phyloP scores from a whole-genome alignment of 805 yeast species.

The Candida silvatica region DNA sequence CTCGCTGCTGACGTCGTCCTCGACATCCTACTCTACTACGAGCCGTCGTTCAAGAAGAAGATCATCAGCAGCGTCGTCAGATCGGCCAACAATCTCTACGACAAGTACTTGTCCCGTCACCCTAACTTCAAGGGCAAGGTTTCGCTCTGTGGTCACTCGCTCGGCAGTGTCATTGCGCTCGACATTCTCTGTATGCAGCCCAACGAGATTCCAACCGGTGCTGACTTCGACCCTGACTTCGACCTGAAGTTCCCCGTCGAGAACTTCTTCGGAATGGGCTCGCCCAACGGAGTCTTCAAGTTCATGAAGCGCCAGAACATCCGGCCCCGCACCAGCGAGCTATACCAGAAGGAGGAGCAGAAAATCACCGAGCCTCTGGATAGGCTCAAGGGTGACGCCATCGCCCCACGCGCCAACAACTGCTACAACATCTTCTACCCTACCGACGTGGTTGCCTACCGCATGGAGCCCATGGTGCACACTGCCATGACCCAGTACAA shows the following conservation, averaged over 20 bases:
- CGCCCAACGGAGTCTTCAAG: conserved; percentile 85
- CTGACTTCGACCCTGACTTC: conserved; percentile 21
- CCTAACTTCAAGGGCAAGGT: conserved; percentile 76
- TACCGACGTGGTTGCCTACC: conserved; percentile 85
- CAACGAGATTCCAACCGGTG: conserved; percentile 18
- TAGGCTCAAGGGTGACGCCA: conserved; percentile 4
- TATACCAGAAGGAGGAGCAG: not conserved
- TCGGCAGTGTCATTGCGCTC: conserved; percentile 80
- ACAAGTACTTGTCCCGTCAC: conserved; percentile 48
- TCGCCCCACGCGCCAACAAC: conserved; percentile 51
- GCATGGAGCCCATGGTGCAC: conserved; percentile 77
- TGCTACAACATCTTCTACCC: conserved; percentile 82
- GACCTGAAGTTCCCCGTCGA: conserved; percentile 64
- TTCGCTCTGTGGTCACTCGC: conserved; percentile 82
- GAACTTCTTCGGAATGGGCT: conserved; percentile 74
- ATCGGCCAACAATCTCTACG: conserved; percentile 57
- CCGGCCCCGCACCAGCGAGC: conserved; percentile 26
- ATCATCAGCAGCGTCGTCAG: conserved; percentile 54
- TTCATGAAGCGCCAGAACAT: conserved; percentile 59
- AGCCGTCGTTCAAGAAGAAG: conserved; percentile 53
- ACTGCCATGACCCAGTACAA: conserved; percentile 36
- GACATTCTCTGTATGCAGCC: conserved; percentile 58
- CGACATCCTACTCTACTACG: conserved; percentile 75
- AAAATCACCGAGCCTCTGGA: not conserved
- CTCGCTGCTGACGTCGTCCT: conserved; percentile 80